A percentile compares a stretch with the other conserved stretches of the same genome.
phyloP scores from a whole-genome alignment of 768 basidiomycete species.

The Cystobasidium onofrii region DNA sequence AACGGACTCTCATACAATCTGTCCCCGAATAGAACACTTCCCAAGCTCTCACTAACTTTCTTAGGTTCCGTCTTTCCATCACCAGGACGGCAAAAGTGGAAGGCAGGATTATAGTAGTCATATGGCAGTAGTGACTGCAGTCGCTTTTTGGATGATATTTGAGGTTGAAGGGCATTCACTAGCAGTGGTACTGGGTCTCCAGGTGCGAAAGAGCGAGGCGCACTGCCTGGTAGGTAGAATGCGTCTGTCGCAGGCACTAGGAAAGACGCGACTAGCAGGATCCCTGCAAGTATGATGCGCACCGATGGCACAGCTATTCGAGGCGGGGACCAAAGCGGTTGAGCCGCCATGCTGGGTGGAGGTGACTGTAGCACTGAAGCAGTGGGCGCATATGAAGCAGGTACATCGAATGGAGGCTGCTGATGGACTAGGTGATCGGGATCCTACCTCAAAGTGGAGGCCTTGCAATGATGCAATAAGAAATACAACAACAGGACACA shows the following conservation, averaged over 20 bases:
- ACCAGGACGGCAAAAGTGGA: constrained; percentile 75
- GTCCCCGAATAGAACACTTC: constrained; percentile 93
- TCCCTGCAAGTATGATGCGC: neutral
- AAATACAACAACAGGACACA: neutral
- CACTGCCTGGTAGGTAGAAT: constrained; percentile 83
- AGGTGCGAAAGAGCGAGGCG: constrained; percentile 67
- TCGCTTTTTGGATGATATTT: neutral
- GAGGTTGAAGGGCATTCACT: neutral
- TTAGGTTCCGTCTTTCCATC: constrained; percentile 50
- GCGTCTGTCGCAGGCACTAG: constrained; percentile 46
- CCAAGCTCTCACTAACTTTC: constrained; percentile 54
- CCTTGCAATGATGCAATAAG: too few relatives aligned
- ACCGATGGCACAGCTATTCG: neutral
- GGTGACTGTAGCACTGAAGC: neutral
- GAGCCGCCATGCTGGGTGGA: neutral
- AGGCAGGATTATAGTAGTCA: constrained; percentile 81
- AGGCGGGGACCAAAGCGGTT: neutral
- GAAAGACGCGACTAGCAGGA: constrained; percentile 25
- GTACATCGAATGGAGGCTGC: too few relatives aligned
- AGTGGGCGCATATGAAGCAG: too few relatives aligned
- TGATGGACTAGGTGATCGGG: neutral
- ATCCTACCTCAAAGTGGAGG: too few relatives aligned
- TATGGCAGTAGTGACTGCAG: constrained; percentile 43
- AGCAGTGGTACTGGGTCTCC: constrained; percentile 65
- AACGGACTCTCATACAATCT: constrained; percentile 85